These are phyloP conservation scores for Plectosphaerella cucumerina DNA, from an alignment of 2,329 filamentous ascomycete species.

Conservation along the genomic window DNA sequence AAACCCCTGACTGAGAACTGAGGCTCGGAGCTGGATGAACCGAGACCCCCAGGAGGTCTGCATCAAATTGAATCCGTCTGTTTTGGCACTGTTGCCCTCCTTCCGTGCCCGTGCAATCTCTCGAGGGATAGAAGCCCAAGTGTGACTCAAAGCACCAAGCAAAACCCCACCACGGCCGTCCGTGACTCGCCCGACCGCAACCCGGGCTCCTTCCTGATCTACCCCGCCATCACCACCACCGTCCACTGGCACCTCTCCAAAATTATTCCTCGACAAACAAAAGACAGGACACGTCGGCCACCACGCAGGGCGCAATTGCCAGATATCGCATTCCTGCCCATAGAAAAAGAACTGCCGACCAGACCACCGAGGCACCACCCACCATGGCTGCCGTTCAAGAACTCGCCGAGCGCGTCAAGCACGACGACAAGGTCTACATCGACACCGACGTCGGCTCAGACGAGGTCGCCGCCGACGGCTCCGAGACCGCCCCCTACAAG, in stretches of 20 bases:
- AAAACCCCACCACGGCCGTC: slow-evolving; percentile 3
- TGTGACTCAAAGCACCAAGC: background rate
- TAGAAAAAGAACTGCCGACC: too few species aligned
- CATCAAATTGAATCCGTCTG: too few species aligned
- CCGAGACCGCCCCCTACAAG: slow-evolving; percentile 75
- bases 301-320: background rate
- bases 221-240: slow-evolving; percentile 2
- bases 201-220: background rate
- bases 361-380: background rate
- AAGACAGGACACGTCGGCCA: background rate
- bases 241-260: background rate
- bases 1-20: background rate
- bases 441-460: slow-evolving; percentile 78
- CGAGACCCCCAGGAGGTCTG: background rate
- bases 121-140: background rate
- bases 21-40: background rate
- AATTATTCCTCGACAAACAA: slow-evolving; percentile 2
- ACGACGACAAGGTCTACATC: slow-evolving; percentile 59
- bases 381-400: slow-evolving; percentile 42
- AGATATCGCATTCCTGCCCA: too few species aligned
- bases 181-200: slow-evolving; percentile 1
- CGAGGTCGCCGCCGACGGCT: slow-evolving; percentile 61
- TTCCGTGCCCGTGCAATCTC: too few species aligned
- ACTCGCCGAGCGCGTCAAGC: slow-evolving; percentile 46
- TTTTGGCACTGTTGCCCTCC: too few species aligned